phyloP scores from a whole-genome alignment of 257 asterid genomes.

The Ocimum tenuiflorum region DNA sequence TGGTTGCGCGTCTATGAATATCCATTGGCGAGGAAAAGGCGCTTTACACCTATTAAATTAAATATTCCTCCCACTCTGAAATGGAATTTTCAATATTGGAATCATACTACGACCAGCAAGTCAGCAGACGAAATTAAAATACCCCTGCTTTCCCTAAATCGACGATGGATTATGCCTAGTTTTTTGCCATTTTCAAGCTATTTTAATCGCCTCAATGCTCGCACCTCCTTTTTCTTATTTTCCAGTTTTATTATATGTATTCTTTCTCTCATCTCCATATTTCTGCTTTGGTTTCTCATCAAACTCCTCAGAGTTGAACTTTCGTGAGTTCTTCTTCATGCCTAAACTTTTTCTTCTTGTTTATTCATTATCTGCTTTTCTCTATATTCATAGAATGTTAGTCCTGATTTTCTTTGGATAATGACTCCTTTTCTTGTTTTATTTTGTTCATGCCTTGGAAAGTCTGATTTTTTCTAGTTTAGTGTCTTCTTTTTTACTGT shows the following conservation, averaged over 20 bases:
- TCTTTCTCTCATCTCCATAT: constrained; percentile 15
- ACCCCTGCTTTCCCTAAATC: constrained; percentile 35
- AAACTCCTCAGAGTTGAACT: constrained; percentile 7
- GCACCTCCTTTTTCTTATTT: constrained; percentile 24
- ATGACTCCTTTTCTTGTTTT: background rate
- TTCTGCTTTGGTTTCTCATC: constrained; percentile 15
- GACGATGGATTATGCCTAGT: constrained; percentile 30
- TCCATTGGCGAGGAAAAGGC: constrained; percentile 14
- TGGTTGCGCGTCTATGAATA: background rate
- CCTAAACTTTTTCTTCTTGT: background rate
- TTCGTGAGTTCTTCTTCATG: constrained; percentile 26
- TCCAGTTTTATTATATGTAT: background rate
- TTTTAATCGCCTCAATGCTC: constrained; percentile 41
- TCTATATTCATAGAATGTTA: too few relatives aligned
- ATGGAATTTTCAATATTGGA: background rate
- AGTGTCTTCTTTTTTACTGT: too few relatives aligned
- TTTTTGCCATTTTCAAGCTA: constrained; percentile 6
- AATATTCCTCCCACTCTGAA: constrained; percentile 12
- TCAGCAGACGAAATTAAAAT: background rate
- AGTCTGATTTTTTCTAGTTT: too few relatives aligned
- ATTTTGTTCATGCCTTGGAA: background rate
- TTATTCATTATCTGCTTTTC: background rate
- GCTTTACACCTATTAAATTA: constrained; percentile 1
- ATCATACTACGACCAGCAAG: too few relatives aligned
- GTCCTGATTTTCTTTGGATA: too few relatives aligned